Conservation (phyloP, 2,329 filamentous ascomycete genomes). For the Trichoderma endophyticum region DNA sequence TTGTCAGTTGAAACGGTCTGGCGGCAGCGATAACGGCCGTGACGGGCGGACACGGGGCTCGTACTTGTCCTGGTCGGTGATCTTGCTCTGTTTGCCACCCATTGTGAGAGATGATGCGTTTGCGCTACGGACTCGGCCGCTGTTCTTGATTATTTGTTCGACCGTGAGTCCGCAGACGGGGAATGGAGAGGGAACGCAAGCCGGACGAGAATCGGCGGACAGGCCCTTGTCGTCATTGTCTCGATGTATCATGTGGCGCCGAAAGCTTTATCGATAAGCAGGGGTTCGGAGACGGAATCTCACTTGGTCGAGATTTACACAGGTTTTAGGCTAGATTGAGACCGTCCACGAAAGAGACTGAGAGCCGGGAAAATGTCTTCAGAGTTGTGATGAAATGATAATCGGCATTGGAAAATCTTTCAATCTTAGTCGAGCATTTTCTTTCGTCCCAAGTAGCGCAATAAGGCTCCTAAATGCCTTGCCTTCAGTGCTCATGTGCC, state of each 20-base stretch:
- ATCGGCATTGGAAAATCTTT: not conserved
- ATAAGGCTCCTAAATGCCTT: not conserved
- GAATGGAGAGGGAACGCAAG: not conserved
- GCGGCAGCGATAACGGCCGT: not conserved
- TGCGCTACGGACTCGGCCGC: constrained; percentile 13
- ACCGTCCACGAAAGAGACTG: not conserved
- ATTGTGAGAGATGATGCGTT: constrained; percentile 33
- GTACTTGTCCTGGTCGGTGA: constrained; percentile 79
- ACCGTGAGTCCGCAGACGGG: not conserved
- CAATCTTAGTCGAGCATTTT: not conserved
- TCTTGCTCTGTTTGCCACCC: constrained; percentile 56
- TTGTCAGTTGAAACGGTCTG: not conserved
- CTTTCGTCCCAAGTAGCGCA: not conserved
- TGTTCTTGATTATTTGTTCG: not conserved
- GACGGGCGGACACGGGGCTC: not conserved
- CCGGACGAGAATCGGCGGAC: not conserved
- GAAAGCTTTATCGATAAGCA: constrained; percentile 18
- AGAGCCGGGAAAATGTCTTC: not conserved
- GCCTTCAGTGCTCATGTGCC: not conserved
- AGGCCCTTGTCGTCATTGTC: constrained; percentile 18
- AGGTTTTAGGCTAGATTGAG: not conserved
- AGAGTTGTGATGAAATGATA: not conserved
- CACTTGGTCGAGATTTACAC: not conserved
- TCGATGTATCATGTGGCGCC: constrained; percentile 15
- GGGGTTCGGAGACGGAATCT: not conserved